Conservation (phyloP, 345 rosid species). For the Pugionium dolabratum region DNA sequence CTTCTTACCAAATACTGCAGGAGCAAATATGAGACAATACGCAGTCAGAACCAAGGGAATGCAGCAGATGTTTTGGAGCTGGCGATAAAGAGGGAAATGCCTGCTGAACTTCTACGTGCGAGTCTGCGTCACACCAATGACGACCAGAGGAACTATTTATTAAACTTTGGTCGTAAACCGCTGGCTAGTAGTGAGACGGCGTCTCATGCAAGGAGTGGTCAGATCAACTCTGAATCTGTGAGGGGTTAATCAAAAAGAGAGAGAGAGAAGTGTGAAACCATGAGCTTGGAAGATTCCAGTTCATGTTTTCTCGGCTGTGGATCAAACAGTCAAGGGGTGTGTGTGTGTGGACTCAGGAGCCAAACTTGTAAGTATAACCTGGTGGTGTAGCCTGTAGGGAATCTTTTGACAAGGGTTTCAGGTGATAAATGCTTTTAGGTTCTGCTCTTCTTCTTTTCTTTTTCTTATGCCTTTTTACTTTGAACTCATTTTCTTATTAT, state of each 20-base stretch:
- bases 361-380: constrained; percentile 39
- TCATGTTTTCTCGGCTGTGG: background rate
- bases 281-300: constrained; percentile 13
- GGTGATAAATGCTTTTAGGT: constrained; percentile 34
- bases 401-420: constrained; percentile 37
- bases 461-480: constrained; percentile 1
- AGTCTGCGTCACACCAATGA: constrained; percentile 92
- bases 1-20: constrained; percentile 94
- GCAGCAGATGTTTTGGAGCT: constrained; percentile 58
- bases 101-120: constrained; percentile 89
- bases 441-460: constrained; percentile 18
- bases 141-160: constrained; percentile 69
- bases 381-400: constrained; percentile 36
- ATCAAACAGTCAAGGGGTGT: constrained; percentile 25
- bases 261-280: constrained; percentile 14
- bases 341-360: constrained; percentile 35
- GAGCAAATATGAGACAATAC: constrained; percentile 80
- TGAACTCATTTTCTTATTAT: constrained; percentile 25
- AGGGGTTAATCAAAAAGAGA: constrained; percentile 46
- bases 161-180: constrained; percentile 73
- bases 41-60: constrained; percentile 47
- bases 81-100: constrained; percentile 90
- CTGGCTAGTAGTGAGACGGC: constrained; percentile 47
- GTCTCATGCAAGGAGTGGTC: constrained; percentile 53
- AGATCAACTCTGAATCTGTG: constrained; percentile 73